A percentile compares a stretch with the other conserved stretches of the same genome.
These are phyloP conservation scores for Lasiodiplodia hormozganensis DNA, from an alignment of 2,329 filamentous ascomycete species.

Conservation along the genomic window DNA sequence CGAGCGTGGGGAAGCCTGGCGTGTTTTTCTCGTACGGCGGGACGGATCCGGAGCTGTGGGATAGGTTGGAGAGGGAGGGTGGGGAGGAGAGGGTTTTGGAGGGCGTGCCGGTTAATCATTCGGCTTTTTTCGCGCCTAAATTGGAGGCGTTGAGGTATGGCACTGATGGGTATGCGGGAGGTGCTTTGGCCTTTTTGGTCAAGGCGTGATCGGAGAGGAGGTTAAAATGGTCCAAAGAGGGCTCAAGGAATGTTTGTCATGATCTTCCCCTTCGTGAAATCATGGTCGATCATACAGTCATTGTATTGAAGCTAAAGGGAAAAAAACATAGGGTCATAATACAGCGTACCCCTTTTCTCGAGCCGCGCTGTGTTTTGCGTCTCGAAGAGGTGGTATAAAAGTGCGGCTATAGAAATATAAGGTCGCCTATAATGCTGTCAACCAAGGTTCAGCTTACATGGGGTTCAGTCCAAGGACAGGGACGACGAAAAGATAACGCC, in stretches of 20 bases:
- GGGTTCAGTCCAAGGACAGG: no score
- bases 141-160: slow-evolving; percentile 64
- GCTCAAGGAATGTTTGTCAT: neutral
- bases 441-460: no score
- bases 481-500: no score
- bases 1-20: slow-evolving; percentile 56
- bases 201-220: neutral
- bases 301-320: neutral
- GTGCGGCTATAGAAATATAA: neutral
- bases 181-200: slow-evolving; percentile 56
- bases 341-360: neutral
- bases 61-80: slow-evolving; percentile 48
- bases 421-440: no score
- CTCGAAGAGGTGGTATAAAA: neutral
- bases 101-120: slow-evolving; percentile 66
- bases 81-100: slow-evolving; percentile 52
- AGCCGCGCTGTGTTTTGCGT: neutral
- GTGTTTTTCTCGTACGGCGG: slow-evolving; percentile 66
- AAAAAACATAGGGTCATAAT: neutral
- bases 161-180: slow-evolving; percentile 58
- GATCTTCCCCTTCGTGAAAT: neutral
- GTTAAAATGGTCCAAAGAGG: neutral
- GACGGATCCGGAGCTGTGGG: slow-evolving; percentile 57
- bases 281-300: neutral
- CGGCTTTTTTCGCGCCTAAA: slow-evolving; percentile 64